Evolutionary conservation across 768 basidiomycete genomes (phyloP), one percentile per base, ranked within the genome.

Genomic region (Podaxis sp.): DNA sequence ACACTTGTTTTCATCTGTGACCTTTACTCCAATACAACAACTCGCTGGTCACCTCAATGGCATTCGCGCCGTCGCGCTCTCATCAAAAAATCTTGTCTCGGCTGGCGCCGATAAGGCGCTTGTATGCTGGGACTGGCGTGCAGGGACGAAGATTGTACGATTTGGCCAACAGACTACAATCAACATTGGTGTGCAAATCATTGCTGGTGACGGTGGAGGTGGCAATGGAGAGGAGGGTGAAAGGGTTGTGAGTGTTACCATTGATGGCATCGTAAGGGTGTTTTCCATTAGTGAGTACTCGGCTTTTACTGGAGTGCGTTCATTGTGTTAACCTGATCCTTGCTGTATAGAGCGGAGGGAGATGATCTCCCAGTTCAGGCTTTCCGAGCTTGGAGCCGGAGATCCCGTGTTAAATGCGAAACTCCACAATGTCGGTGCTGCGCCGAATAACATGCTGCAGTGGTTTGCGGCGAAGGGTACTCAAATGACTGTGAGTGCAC

Each of bases 111-210:
- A 84, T 61, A 84, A 84, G 80, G 94, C 74, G 72, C 88, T 71
- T 76, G 93, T 96, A 13, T 92, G 90, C 67, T 95, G 91, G 92
- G 91, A 94, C 73, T 93, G 91, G 92, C 84, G 93, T 3, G 82
- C 89, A 0, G 94, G 94, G 12, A 88, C 86, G 11, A 96, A 96
- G 79, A 89, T 94, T 53, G 90, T 94, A 40, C 79, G 93, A 17
- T 96, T 95, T 67, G 94, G 94, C 1, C 94, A 96, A 71, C 93
- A 95, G 76, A 96, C 93, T 9, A 96, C 93, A 6, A 85, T 94
- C 66, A 94, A 93, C 69, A 91, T 94, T 55, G 94, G 94, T 8
- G 91, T 96, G 27, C 93, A 94, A 74, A 83, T 96, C 29, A 83
- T 94, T 36, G 82, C 83, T 43, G 81, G 83, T 22, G 76, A 64